A percentile compares a stretch with the other conserved stretches of the same genome.
phyloP scores from a whole-genome alignment of 2,329 filamentous ascomycete genomes.

The Lachnellula occidentalis region DNA sequence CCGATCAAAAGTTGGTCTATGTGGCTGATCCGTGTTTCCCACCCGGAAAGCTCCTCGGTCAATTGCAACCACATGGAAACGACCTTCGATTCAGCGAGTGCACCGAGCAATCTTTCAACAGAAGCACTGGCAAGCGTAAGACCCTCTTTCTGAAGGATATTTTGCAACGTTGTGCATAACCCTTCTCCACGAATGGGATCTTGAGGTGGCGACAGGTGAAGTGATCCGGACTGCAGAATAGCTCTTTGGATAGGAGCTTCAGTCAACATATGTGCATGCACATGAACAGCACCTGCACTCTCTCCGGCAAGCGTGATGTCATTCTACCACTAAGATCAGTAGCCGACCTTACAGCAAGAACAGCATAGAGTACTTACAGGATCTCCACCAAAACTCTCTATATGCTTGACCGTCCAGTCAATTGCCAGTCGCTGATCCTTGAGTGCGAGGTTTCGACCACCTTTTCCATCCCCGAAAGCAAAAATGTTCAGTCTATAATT shows the following conservation, averaged over 20 bases:
- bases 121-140: too few relatives aligned
- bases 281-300: conserved; percentile 42
- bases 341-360: too few relatives aligned
- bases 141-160: too few relatives aligned
- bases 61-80: conserved; percentile 37
- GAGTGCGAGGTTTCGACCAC: conserved; percentile 34
- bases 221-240: too few relatives aligned
- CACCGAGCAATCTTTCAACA: conserved; percentile 15
- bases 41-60: conserved; percentile 31
- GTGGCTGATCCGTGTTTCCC: conserved; percentile 32
- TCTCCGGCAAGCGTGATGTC: conserved; percentile 40
- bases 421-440: conserved; percentile 33
- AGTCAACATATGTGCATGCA: conserved; percentile 37
- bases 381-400: conserved; percentile 28
- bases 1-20: conserved; percentile 37
- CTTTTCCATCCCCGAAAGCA: conserved; percentile 38
- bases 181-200: too few relatives aligned
- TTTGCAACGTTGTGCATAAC: too few relatives aligned
- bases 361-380: conserved; percentile 10
- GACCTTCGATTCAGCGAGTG: conserved; percentile 37
- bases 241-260: conserved; percentile 26
- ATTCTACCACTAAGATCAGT: conserved; percentile 19
- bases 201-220: too few relatives aligned
- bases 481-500: conserved; percentile 42
- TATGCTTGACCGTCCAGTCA: conserved; percentile 27